Evolutionary conservation across 345 rosid species (phyloP).

Genomic region (Psidium guajava): DNA sequence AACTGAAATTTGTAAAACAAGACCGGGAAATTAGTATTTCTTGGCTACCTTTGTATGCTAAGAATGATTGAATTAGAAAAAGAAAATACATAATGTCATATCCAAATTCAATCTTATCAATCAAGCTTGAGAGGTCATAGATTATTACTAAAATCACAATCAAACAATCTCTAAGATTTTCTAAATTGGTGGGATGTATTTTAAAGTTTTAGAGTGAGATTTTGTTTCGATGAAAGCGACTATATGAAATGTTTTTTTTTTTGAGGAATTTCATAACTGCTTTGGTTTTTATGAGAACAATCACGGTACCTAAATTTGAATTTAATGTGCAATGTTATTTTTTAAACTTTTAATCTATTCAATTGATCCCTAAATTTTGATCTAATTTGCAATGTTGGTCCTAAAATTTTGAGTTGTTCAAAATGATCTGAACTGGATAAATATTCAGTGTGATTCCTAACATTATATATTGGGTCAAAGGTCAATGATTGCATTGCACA

Average conservation of each 20-base stretch:
- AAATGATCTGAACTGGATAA: too few relatives aligned
- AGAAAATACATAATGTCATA: not conserved
- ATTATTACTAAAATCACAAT: not conserved
- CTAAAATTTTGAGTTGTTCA: too few relatives aligned
- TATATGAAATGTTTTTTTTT: not conserved
- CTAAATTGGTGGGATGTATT: not conserved
- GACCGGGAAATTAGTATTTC: not conserved
- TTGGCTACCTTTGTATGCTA: not conserved
- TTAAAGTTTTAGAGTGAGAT: not conserved
- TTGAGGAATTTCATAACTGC: not conserved
- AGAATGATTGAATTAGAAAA: not conserved
- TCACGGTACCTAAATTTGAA: too few relatives aligned
- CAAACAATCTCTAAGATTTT: not conserved
- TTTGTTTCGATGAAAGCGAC: not conserved
- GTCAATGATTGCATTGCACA: too few relatives aligned
- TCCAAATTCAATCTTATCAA: not conserved
- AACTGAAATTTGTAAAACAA: not conserved
- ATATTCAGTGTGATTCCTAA: too few relatives aligned
- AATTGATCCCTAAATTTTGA: too few relatives aligned
- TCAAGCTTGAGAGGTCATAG: fast-evolving
- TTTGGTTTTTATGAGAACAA: not conserved
- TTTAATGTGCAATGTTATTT: too few relatives aligned
- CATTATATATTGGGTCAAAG: too few relatives aligned
- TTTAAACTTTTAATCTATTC: too few relatives aligned
- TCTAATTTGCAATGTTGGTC: too few relatives aligned